phyloP scores from a whole-genome alignment of 495 filamentous ascomycete species.

The Evansstolkia leycettana region DNA sequence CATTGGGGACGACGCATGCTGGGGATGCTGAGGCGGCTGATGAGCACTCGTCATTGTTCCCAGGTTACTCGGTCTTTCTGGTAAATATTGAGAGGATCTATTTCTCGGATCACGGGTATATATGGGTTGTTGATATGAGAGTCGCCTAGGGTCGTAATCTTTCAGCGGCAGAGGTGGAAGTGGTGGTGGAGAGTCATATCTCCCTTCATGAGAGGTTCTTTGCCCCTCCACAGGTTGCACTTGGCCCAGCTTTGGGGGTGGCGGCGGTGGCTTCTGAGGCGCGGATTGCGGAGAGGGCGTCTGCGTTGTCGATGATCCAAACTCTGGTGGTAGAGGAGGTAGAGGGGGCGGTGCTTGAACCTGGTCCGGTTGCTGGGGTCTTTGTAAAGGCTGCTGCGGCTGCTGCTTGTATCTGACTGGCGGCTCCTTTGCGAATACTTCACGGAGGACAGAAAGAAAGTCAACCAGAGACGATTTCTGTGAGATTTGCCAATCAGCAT shows the following conservation, averaged over 20 bases:
- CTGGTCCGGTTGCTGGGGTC: conserved; percentile 25
- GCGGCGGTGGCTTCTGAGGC: conserved; percentile 22
- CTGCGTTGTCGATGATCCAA: conserved; percentile 21
- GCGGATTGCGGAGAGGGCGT: conserved; percentile 9
- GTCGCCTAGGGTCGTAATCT: conserved; percentile 12
- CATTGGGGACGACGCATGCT: conserved; percentile 1
- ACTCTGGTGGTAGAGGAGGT: conserved; percentile 58
- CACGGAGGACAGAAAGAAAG: conserved; percentile 68
- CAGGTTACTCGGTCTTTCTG: conserved; percentile 2
- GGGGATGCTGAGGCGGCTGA: conserved; percentile 1
- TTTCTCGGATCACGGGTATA: conserved; percentile 2
- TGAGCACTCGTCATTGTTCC: neutral
- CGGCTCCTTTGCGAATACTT: conserved; percentile 88
- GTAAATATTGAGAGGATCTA: conserved; percentile 2
- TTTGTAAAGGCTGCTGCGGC: conserved; percentile 12
- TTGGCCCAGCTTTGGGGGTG: conserved; percentile 23
- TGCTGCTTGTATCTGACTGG: conserved; percentile 68
- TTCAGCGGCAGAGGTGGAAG: conserved; percentile 32
- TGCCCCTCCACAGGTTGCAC: conserved; percentile 6
- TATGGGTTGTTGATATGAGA: conserved; percentile 5
- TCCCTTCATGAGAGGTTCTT: conserved; percentile 12
- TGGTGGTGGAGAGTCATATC: conserved; percentile 21
- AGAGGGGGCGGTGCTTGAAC: conserved; percentile 44
- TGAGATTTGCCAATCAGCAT: conserved; percentile 11
- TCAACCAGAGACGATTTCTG: conserved; percentile 75